Evolutionary conservation across 1,139 yeast species (phyloP).

Genomic region (Saccharomyces hybrid): DNA sequence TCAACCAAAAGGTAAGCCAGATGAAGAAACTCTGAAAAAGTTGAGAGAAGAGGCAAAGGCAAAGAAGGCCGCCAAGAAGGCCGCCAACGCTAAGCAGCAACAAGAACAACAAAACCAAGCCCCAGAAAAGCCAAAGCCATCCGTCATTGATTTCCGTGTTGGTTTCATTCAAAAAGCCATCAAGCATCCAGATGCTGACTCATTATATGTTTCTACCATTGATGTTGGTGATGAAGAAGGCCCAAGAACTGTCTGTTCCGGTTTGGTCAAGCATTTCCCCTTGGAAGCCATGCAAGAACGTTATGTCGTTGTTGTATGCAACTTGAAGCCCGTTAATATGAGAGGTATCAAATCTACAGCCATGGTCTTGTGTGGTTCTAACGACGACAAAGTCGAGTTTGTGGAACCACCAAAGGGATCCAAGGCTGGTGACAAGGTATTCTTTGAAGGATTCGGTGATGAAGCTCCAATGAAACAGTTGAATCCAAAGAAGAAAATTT

Average conservation of each 20-base stretch:
- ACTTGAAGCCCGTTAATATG: constrained; percentile 86
- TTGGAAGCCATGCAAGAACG: constrained; percentile 79
- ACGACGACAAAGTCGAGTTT: constrained; percentile 65
- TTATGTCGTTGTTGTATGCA: constrained; percentile 74
- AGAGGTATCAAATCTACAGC: constrained; percentile 92
- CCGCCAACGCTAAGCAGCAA: constrained; percentile 53
- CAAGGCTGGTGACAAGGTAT: constrained; percentile 91
- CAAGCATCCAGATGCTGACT: constrained; percentile 96
- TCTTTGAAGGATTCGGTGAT: constrained; percentile 77
- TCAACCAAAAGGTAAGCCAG: constrained; percentile 39
- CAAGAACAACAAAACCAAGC: constrained; percentile 47
- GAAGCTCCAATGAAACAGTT: constrained; percentile 85
- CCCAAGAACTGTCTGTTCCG: constrained; percentile 97
- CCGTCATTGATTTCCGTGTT: constrained; percentile 84
- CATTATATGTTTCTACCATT: constrained; percentile 90
- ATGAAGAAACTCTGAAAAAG: constrained; percentile 58
- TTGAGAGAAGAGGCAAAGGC: constrained; percentile 63
- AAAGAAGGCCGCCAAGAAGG: constrained; percentile 68
- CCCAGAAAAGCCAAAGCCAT: constrained; percentile 61
- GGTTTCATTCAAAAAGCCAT: constrained; percentile 95
- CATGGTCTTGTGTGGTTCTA: constrained; percentile 93
- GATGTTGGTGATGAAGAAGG: constrained; percentile 94
- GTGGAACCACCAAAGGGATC: constrained; percentile 94
- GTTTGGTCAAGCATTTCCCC: constrained; percentile 71
- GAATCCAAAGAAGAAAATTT: constrained; percentile 96